These are phyloP conservation scores for Mycena pura DNA, from an alignment of 768 basidiomycete genomes.

Conservation along the genomic window DNA sequence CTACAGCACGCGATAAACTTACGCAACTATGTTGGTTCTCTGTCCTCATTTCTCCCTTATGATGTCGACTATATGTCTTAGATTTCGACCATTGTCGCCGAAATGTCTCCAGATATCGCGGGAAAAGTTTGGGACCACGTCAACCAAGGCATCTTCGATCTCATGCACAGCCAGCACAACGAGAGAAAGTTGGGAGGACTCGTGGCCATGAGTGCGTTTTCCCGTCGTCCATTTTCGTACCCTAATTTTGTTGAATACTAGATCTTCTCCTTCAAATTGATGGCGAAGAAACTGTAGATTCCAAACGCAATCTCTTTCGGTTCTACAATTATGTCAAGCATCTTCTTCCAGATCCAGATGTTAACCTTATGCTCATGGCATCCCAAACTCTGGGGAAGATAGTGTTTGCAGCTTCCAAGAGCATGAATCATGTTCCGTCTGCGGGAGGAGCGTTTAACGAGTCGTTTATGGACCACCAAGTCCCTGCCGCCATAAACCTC, in stretches of 20 bases:
- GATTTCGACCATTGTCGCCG: conserved; percentile 76
- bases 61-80: conserved; percentile 37
- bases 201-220: conserved; percentile 75
- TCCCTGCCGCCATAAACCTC: conserved; percentile 81
- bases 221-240: background rate
- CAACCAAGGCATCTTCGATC: conserved; percentile 78
- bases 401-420: conserved; percentile 25
- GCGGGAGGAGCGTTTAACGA: conserved; percentile 87
- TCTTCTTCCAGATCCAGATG: conserved; percentile 88
- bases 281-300: conserved; percentile 81
- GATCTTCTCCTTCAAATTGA: conserved; percentile 82
- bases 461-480: conserved; percentile 88
- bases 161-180: conserved; percentile 81
- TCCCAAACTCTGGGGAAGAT: conserved; percentile 93
- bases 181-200: conserved; percentile 87
- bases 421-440: conserved; percentile 58
- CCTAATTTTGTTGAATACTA: conserved; percentile 28
- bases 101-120: conserved; percentile 83
- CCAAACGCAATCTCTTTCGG: conserved; percentile 80
- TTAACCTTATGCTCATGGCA: conserved; percentile 92
- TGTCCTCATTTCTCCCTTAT: conserved; percentile 13
- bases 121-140: conserved; percentile 88
- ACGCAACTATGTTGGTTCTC: conserved; percentile 69
- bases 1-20: conserved; percentile 74
- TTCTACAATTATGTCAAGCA: conserved; percentile 94